phyloP scores from a whole-genome alignment of 495 filamentous ascomycete genomes.

The Cercophora samala region DNA sequence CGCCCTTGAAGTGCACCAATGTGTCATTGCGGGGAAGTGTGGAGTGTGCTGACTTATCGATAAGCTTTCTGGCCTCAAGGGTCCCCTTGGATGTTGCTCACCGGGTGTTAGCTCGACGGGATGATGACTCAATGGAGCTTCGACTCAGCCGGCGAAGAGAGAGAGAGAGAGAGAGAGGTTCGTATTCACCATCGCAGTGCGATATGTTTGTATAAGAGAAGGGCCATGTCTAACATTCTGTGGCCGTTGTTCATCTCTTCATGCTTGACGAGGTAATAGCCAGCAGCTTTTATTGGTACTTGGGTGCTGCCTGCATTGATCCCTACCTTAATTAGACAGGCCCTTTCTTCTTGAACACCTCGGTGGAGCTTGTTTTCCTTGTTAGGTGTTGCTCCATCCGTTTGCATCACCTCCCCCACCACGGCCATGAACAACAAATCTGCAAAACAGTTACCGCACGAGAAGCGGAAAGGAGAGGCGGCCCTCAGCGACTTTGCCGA shows the following conservation, averaged over 20 bases:
- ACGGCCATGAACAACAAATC: slow-evolving; percentile 53
- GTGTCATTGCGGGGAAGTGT: background rate
- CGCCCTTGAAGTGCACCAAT: no score
- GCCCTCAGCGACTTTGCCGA: slow-evolving; percentile 96
- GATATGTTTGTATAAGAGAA: slow-evolving; percentile 5
- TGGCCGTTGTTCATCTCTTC: background rate
- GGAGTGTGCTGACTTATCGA: background rate
- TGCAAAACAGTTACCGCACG: slow-evolving; percentile 63
- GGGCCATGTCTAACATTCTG: background rate
- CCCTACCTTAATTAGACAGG: no score
- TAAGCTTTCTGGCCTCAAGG: background rate
- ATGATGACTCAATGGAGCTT: slow-evolving; percentile 29
- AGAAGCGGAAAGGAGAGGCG: slow-evolving; percentile 81
- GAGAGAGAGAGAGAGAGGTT: no score
- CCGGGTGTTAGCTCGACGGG: slow-evolving; percentile 14
- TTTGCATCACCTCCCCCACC: slow-evolving; percentile 20
- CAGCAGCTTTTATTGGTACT: background rate
- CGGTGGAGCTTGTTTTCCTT: background rate
- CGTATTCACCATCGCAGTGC: background rate
- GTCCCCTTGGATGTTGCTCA: background rate
- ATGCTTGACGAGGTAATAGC: no score
- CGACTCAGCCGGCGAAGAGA: slow-evolving; percentile 38
- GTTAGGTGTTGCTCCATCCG: background rate
- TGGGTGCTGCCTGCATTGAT: no score
- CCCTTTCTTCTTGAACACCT: background rate